phyloP scores from a whole-genome alignment of 2,329 filamentous ascomycete genomes.

The Ophiocordyceps camponoti-saundersi region DNA sequence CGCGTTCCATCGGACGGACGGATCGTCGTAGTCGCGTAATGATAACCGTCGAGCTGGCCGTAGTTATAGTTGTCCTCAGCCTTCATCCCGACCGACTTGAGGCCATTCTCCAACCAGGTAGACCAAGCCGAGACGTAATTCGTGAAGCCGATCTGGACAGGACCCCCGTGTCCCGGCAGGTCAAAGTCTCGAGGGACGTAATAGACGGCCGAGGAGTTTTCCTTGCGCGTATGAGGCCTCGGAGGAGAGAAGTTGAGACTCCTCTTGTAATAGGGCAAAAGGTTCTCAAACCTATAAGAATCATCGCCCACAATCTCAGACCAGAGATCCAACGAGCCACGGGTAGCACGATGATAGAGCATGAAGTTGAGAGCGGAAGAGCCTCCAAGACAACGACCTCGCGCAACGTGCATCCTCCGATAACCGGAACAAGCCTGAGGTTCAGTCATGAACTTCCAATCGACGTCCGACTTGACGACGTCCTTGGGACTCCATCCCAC shows the following conservation, averaged over 20 bases:
- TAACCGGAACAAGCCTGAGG: slow-evolving; percentile 5
- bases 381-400: slow-evolving; percentile 20
- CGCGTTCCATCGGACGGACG: slow-evolving; percentile 7
- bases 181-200: slow-evolving; percentile 12
- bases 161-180: slow-evolving; percentile 4
- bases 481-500: neutral
- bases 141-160: slow-evolving; percentile 10
- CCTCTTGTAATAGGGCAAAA: slow-evolving; percentile 12
- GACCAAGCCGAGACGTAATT: slow-evolving; percentile 10
- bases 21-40: slow-evolving; percentile 7
- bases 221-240: slow-evolving; percentile 4
- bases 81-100: slow-evolving; percentile 11
- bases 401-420: slow-evolving; percentile 16
- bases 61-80: slow-evolving; percentile 6
- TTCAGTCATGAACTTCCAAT: neutral
- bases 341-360: slow-evolving; percentile 15
- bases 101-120: slow-evolving; percentile 7
- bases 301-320: slow-evolving; percentile 12
- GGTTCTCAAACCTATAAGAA: slow-evolving; percentile 8
- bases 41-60: slow-evolving; percentile 9
- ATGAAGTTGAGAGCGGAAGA: slow-evolving; percentile 19
- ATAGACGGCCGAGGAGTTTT: slow-evolving; percentile 7
- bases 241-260: slow-evolving; percentile 10
- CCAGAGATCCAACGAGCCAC: slow-evolving; percentile 13
- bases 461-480: neutral